A percentile compares a stretch with the other conserved stretches of the same genome.
Evolutionary conservation across 345 rosid species (phyloP).

Genomic region (Pistacia atlantica): DNA sequence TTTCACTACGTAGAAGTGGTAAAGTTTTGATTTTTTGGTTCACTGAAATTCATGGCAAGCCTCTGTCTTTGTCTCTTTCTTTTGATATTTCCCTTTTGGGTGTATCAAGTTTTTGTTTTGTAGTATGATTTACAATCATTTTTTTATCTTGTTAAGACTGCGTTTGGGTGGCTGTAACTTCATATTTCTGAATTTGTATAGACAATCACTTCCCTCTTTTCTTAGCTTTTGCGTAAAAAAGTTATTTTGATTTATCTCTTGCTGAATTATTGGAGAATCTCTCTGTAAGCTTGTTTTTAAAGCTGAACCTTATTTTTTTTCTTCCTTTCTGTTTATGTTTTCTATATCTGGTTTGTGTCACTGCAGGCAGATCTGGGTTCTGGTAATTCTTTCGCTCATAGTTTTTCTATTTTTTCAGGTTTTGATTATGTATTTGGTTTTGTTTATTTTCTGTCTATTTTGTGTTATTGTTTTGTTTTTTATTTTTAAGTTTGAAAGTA

Average conservation of each 20-base stretch:
- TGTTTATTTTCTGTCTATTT: too few relatives aligned
- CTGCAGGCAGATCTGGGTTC: constrained; percentile 12
- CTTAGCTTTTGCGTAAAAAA: not conserved
- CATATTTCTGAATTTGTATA: not conserved
- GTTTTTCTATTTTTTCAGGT: not conserved
- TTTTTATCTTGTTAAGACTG: not conserved
- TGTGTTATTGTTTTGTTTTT: not conserved
- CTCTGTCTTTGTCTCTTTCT: not conserved
- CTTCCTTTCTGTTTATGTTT: not conserved
- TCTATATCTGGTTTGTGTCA: not conserved
- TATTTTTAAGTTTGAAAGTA: not conserved
- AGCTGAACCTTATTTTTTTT: not conserved
- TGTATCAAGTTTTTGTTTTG: not conserved
- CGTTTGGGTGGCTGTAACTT: not conserved
- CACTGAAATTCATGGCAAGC: not conserved
- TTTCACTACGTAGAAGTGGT: not conserved
- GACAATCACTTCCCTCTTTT: not conserved
- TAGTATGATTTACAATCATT: not conserved
- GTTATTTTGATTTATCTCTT: not conserved
- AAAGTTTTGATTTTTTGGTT: not conserved
- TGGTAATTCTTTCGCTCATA: not conserved
- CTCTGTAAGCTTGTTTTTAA: not conserved
- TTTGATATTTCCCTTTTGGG: not conserved
- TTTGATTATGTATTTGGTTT: not conserved
- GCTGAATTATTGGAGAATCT: not conserved